Evolutionary conservation across 306 rosid genomes (phyloP), one percentile per base, ranked within the genome.

Genomic region (Medicago arabica): DNA sequence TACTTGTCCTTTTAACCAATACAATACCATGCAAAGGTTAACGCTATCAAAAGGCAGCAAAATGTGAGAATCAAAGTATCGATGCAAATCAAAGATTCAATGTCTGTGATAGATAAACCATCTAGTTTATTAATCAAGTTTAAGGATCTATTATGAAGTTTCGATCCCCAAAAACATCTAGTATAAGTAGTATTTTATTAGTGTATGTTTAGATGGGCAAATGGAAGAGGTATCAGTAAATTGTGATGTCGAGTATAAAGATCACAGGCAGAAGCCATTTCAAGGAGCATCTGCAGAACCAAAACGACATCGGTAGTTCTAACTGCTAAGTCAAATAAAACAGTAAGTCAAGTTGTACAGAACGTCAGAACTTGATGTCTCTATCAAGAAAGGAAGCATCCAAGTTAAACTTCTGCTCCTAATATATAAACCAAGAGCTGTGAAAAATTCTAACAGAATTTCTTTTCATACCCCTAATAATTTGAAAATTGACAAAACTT

Each of bases 81-180:
- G 16, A 12, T 11, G 65, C 38, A 53, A 63, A 55, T 11, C 64
- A 17, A 13, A 21, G 47, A 21, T 23, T 11, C 34, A 15, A 77
- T 17, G 54, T n/a, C 11, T 34, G 16, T 14, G 19, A 12, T 36
- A 43, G 25, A 39, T 55, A 31, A 55, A 14, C 78, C 41, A 25
- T 23, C 36, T 31, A 58, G 66, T 8, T 47, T 62, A 14, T 49
- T 14, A 15, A 54, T 64, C 31, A 39, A 15, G 67, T 39, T 34
- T 39, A 38, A 75, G 53, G 44, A 75, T 63, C 64, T 10, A 75
- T 25, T 11, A 39, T 18, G 31, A 54, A 58, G 57, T 66, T 67
- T 36, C 60, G 23, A 21, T 68, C 36, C 57, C 36, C 12, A 57
- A 7, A 19, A 67, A 55, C 47, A 2, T 40, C 12, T 3, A 62